A percentile compares a stretch with the other conserved stretches of the same genome.
Evolutionary conservation across 768 basidiomycete species (phyloP).

Genomic region (Gymnopilus junonius): DNA sequence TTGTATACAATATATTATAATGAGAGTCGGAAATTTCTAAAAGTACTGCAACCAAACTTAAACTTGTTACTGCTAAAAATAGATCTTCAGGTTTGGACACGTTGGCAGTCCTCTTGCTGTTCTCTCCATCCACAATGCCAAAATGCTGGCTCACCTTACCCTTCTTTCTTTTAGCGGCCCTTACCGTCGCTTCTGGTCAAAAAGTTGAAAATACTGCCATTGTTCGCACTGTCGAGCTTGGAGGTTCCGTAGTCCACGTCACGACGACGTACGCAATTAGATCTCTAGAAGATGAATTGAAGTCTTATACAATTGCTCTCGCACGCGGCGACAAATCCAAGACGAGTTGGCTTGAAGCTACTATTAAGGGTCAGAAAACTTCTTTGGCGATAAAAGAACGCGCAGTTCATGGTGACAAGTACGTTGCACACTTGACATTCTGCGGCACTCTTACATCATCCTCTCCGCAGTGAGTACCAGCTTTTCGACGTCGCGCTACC

Average conservation of each 20-base stretch:
- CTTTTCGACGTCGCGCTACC: slow-evolving; percentile 70
- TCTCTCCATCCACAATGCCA: slow-evolving; percentile 44
- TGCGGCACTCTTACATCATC: neutral
- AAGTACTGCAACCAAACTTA: neutral
- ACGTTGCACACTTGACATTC: slow-evolving; percentile 29
- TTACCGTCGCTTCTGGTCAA: slow-evolving; percentile 41
- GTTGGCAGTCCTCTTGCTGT: slow-evolving; percentile 18
- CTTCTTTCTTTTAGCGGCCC: slow-evolving; percentile 48
- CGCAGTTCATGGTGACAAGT: slow-evolving; percentile 56
- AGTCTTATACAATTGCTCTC: slow-evolving; percentile 71
- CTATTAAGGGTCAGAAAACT: slow-evolving; percentile 69
- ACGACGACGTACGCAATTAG: slow-evolving; percentile 88
- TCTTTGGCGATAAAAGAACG: slow-evolving; percentile 56
- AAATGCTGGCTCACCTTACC: slow-evolving; percentile 52
- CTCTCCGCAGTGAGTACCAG: slow-evolving; percentile 42
- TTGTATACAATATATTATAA: neutral
- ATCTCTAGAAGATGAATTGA: slow-evolving; percentile 63
- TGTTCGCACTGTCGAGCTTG: slow-evolving; percentile 88
- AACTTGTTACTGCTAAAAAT: slow-evolving; percentile 20
- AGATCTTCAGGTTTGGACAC: slow-evolving; percentile 26
- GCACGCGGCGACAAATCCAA: slow-evolving; percentile 61
- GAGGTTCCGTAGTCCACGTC: slow-evolving; percentile 86
- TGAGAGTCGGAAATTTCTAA: neutral
- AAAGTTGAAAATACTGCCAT: slow-evolving; percentile 90
- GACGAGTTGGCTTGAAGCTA: slow-evolving; percentile 82